Conservation (phyloP, 805 yeast genomes). For the Wickerhamiella lipophila region DNA sequence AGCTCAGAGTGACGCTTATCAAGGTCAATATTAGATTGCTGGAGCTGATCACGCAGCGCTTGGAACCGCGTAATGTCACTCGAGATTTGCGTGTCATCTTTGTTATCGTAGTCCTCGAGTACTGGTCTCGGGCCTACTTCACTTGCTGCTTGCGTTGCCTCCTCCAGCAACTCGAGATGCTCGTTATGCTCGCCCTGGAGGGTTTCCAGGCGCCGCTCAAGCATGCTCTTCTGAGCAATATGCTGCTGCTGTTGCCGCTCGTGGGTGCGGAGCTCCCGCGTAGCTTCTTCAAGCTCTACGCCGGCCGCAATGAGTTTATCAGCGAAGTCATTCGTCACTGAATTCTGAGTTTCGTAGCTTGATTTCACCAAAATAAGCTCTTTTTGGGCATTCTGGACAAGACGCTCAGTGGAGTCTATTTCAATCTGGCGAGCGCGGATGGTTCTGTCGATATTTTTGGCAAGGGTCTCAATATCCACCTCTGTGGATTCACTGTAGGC, state of each 20-base stretch:
- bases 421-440: not conserved
- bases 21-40: not conserved
- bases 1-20: conserved; percentile 6
- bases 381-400: not conserved
- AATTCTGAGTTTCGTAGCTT: not conserved
- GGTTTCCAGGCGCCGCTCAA: not conserved
- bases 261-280: no score
- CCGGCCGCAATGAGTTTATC: no score
- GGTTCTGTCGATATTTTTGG: not conserved
- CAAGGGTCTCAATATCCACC: not conserved
- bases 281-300: no score
- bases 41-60: not conserved
- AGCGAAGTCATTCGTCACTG: not conserved
- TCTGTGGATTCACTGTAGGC: conserved; percentile 21
- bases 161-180: not conserved
- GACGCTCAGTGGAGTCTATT: not conserved
- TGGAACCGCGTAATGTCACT: not conserved
- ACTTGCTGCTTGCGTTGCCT: not conserved
- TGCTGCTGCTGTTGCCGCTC: no score
- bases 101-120: not conserved
- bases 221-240: not conserved
- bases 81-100: not conserved
- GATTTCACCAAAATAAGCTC: not conserved
- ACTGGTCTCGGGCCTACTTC: not conserved
- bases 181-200: not conserved